Evolutionary conservation across 2,329 filamentous ascomycete species (phyloP).

Genomic region (Lachnellula arida): DNA sequence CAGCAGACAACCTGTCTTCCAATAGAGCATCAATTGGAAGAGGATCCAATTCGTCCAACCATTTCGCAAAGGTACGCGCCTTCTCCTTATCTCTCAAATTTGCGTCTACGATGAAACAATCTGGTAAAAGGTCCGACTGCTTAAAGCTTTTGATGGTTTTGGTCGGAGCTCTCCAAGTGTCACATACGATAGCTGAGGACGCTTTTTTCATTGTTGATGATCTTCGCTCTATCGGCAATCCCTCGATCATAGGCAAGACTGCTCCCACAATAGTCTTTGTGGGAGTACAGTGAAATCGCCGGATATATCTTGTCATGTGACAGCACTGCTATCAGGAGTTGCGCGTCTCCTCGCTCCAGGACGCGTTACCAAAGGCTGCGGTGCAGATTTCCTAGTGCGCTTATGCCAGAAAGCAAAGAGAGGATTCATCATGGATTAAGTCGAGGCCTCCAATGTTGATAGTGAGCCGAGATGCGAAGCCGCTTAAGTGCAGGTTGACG

Average conservation of each 20-base stretch:
- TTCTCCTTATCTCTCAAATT: not conserved
- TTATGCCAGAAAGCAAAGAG: too few species aligned
- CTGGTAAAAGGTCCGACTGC: slow-evolving; percentile 64
- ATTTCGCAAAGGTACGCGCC: not conserved
- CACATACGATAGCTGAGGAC: slow-evolving; percentile 18
- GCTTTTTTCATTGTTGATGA: slow-evolving; percentile 8
- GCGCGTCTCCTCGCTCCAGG: slow-evolving; percentile 40
- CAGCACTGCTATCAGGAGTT: slow-evolving; percentile 50
- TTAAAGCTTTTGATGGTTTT: slow-evolving; percentile 42
- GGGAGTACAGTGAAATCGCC: slow-evolving; percentile 25
- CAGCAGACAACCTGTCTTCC: slow-evolving; percentile 1
- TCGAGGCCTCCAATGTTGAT: not conserved
- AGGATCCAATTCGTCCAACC: not conserved
- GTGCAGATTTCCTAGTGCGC: slow-evolving; percentile 38
- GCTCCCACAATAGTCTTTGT: slow-evolving; percentile 25
- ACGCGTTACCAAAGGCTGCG: slow-evolving; percentile 56
- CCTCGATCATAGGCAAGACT: slow-evolving; percentile 29
- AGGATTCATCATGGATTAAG: too few species aligned
- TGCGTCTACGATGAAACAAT: slow-evolving; percentile 46
- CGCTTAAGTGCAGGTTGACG: slow-evolving; percentile 37
- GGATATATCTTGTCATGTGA: slow-evolving; percentile 28
- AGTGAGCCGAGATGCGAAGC: slow-evolving; percentile 22
- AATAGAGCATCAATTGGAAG: not conserved
- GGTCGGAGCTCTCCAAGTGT: slow-evolving; percentile 21
- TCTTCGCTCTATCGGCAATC: slow-evolving; percentile 20